These are phyloP conservation scores for Annulohypoxylon truncatum DNA, from an alignment of 2,329 filamentous ascomycete species.

Conservation along the genomic window DNA sequence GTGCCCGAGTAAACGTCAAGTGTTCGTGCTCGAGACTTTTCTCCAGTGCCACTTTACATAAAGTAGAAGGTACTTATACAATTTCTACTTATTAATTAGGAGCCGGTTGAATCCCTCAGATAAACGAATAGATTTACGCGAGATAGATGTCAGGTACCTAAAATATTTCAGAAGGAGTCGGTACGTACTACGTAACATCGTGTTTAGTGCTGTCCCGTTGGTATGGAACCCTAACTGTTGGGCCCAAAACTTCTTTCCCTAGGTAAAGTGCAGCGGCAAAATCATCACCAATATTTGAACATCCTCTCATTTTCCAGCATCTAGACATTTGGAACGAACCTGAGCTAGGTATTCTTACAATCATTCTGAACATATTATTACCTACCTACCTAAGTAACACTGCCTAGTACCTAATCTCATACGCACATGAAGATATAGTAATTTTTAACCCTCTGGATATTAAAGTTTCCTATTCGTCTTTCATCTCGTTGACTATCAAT, in stretches of 20 bases:
- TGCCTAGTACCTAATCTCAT: too few relatives aligned
- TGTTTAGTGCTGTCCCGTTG: conserved; percentile 10
- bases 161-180: neutral
- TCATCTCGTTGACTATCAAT: too few relatives aligned
- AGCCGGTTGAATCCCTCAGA: neutral
- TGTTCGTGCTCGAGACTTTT: neutral
- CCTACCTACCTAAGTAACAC: too few relatives aligned
- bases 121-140: neutral
- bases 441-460: too few relatives aligned
- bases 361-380: neutral
- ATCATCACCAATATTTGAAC: neutral
- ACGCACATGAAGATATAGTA: too few relatives aligned
- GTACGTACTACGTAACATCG: neutral
- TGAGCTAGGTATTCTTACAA: neutral
- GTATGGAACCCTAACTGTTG: conserved; percentile 2
- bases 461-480: too few relatives aligned
- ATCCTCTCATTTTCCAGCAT: neutral
- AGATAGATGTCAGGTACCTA: neutral
- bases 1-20: neutral
- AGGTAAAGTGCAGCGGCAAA: neutral
- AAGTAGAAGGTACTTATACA: neutral
- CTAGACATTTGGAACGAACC: neutral
- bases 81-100: neutral
- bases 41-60: neutral
- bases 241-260: neutral